Percentiles rank a stretch among this genome's conserved stretches.
phyloP scores from a whole-genome alignment of 2,329 filamentous ascomycete genomes.

The Byssothecium circinans region DNA sequence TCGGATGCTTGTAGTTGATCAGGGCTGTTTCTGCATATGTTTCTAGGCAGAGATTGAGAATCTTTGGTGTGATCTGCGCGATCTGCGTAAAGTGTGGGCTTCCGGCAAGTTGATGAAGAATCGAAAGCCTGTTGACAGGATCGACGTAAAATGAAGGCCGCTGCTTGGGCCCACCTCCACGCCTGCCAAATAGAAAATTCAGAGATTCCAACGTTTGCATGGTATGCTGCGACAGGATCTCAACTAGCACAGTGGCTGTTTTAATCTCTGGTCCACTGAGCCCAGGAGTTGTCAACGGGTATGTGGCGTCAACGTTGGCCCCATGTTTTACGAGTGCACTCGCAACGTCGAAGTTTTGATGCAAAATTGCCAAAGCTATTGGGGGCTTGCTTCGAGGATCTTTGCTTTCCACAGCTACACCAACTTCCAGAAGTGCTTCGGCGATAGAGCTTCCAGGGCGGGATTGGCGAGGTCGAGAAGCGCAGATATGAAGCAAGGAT shows the following conservation, averaged over 20 bases:
- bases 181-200: constrained; percentile 6
- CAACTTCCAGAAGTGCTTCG: constrained; percentile 4
- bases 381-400: constrained; percentile 7
- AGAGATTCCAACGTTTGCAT: constrained; percentile 11
- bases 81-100: constrained; percentile 6
- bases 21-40: constrained; percentile 4
- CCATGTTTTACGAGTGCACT: constrained; percentile 4
- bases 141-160: constrained; percentile 6
- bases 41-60: constrained; percentile 7
- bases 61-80: constrained; percentile 9
- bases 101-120: constrained; percentile 4
- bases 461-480: constrained; percentile 6
- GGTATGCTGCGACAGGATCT: constrained; percentile 7
- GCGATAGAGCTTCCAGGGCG: constrained; percentile 6
- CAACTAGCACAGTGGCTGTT: constrained; percentile 4
- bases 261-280: neutral
- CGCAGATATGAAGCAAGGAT: constrained; percentile 5
- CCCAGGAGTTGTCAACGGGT: constrained; percentile 1
- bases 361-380: constrained; percentile 5
- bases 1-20: constrained; percentile 8
- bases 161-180: neutral
- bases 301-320: constrained; percentile 5
- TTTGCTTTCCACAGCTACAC: constrained; percentile 6
- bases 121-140: constrained; percentile 3
- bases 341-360: constrained; percentile 11